phyloP scores from a whole-genome alignment of 371 early-diverging fungal genomes.

The Lichtheimia ornata region DNA sequence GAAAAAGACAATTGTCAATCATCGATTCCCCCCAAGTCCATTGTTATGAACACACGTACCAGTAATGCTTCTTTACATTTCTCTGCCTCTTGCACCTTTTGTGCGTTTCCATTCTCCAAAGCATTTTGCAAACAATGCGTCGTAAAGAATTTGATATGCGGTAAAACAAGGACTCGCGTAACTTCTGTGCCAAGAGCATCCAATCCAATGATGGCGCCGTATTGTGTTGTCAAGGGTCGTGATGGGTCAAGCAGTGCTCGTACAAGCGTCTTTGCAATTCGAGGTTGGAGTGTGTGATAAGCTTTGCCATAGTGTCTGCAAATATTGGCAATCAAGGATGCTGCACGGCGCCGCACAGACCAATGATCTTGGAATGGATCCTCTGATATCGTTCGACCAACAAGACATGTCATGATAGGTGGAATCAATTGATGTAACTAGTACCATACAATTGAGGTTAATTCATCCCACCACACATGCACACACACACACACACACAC shows the following conservation, averaged over 20 bases:
- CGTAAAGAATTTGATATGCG: conserved; percentile 73
- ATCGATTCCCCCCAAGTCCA: no score
- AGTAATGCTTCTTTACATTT: conserved; percentile 45
- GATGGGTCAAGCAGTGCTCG: conserved; percentile 86
- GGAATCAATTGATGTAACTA: conserved; percentile 98
- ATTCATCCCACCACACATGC: no score
- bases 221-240: conserved; percentile 81
- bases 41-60: conserved; percentile 8
- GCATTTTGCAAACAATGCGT: conserved; percentile 34
- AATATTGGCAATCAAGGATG: conserved; percentile 71
- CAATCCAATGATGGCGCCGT: conserved; percentile 88
- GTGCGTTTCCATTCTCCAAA: conserved; percentile 22
- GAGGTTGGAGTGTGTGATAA: conserved; percentile 87
- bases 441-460: neutral
- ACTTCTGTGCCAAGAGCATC: conserved; percentile 79
- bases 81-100: conserved; percentile 31
- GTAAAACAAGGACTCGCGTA: conserved; percentile 71
- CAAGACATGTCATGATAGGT: conserved; percentile 92
- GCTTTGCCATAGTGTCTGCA: conserved; percentile 72
- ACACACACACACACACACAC: no score
- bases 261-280: conserved; percentile 86
- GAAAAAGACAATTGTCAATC: no score
- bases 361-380: conserved; percentile 73
- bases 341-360: conserved; percentile 80
- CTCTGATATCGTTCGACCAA: conserved; percentile 84